Evolutionary conservation across 164 flowering plant species (phyloP).

Genomic region (Nymphaea thermarum): DNA sequence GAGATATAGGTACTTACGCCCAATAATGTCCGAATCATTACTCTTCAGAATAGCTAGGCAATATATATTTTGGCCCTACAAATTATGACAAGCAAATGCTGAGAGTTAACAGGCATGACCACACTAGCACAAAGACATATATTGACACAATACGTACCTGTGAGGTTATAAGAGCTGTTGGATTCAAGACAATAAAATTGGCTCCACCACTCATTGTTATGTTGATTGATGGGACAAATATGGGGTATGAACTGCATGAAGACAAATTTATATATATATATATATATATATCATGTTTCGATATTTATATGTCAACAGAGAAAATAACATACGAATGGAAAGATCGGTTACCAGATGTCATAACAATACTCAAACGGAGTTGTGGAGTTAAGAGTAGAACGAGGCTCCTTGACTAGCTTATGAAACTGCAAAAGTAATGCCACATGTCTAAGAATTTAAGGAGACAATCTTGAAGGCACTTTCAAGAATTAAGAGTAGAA

Average conservation of each 20-base stretch:
- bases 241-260: conserved; percentile 30
- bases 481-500: not conserved
- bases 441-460: not conserved
- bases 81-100: not conserved
- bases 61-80: conserved; percentile 29
- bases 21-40: conserved; percentile 60
- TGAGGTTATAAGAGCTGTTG: conserved; percentile 11
- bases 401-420: conserved; percentile 24
- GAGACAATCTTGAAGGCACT: not conserved
- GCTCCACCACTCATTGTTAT: conserved; percentile 25
- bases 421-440: conserved; percentile 48
- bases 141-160: not conserved
- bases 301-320: not conserved
- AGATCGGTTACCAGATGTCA: conserved; percentile 28
- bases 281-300: too few species aligned
- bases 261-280: too few species aligned
- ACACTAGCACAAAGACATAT: not conserved
- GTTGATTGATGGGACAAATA: conserved; percentile 12
- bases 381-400: conserved; percentile 12
- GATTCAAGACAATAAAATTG: conserved; percentile 14
- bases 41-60: conserved; percentile 66
- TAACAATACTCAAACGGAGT: conserved; percentile 79
- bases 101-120: not conserved
- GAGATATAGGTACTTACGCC: conserved; percentile 90
- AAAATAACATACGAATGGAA: not conserved